phyloP scores from a whole-genome alignment of 2,329 filamentous ascomycete species.

The Nigrospora osmanthi region DNA sequence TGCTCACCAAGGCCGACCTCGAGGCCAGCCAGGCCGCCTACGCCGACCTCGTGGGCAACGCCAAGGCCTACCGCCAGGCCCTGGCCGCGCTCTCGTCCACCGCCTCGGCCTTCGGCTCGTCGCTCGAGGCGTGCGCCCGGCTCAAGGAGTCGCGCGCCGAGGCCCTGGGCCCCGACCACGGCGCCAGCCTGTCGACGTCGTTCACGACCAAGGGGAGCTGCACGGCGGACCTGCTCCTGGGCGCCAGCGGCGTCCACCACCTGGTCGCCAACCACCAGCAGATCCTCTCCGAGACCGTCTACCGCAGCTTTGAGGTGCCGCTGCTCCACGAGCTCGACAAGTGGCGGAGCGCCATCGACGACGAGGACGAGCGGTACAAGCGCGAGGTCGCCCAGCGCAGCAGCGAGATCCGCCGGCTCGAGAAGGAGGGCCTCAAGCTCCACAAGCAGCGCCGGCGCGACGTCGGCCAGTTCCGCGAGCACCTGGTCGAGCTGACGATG shows the following conservation, averaged over 20 bases:
- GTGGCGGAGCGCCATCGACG: slow-evolving; percentile 55
- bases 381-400: slow-evolving; percentile 45
- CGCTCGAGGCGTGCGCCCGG: slow-evolving; percentile 60
- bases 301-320: slow-evolving; percentile 60
- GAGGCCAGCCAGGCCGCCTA: slow-evolving; percentile 56
- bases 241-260: slow-evolving; percentile 58
- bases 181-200: slow-evolving; percentile 31
- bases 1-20: slow-evolving; percentile 57
- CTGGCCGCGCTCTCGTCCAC: slow-evolving; percentile 53
- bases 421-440: slow-evolving; percentile 57
- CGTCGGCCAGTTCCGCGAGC: slow-evolving; percentile 52
- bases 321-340: slow-evolving; percentile 62
- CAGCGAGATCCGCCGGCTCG: slow-evolving; percentile 54
- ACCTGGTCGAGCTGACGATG: slow-evolving; percentile 55
- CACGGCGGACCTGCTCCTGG: slow-evolving; percentile 56
- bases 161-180: slow-evolving; percentile 30
- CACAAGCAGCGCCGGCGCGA: slow-evolving; percentile 53
- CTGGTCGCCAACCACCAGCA: slow-evolving; percentile 64
- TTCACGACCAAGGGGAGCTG: slow-evolving; percentile 43
- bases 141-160: slow-evolving; percentile 60
- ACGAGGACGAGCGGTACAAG: slow-evolving; percentile 55
- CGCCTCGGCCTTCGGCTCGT: slow-evolving; percentile 55
- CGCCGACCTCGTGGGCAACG: slow-evolving; percentile 50
- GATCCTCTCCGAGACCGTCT: slow-evolving; percentile 61
- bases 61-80: slow-evolving; percentile 56